These are phyloP conservation scores for Tinospora cordifolia DNA, from an alignment of 164 flowering plant species.

Conservation along the genomic window DNA sequence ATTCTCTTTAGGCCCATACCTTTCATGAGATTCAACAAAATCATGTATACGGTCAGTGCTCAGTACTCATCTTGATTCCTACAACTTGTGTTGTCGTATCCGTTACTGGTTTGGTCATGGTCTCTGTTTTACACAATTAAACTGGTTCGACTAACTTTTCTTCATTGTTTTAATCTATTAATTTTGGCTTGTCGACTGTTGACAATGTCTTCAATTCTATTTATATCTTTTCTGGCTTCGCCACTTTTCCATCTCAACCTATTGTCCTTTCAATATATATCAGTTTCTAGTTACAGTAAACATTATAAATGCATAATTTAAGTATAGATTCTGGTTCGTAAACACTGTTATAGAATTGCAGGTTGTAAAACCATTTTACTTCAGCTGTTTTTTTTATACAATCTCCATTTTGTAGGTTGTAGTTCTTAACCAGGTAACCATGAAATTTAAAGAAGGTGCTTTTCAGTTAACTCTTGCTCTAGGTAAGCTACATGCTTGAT, in stretches of 20 bases:
- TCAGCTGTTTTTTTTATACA: neutral
- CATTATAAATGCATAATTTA: neutral
- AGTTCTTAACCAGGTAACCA: slow-evolving; percentile 77
- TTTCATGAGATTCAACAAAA: no score
- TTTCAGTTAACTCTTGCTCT: slow-evolving; percentile 81
- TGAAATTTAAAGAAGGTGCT: slow-evolving; percentile 69
- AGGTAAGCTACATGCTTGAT: slow-evolving; percentile 39
- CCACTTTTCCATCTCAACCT: neutral
- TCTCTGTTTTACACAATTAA: neutral
- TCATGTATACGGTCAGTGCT: neutral
- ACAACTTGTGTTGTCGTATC: neutral
- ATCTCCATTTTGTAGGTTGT: slow-evolving; percentile 48
- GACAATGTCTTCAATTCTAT: neutral
- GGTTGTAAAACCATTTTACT: neutral
- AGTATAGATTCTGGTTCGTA: neutral
- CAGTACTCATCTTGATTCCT: neutral
- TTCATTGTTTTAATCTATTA: neutral
- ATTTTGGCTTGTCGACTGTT: neutral
- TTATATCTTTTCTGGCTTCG: neutral
- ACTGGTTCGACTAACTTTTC: no score
- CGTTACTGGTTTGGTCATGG: neutral
- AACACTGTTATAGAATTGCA: neutral
- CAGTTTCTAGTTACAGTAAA: neutral
- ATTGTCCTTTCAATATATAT: neutral
- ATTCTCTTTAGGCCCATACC: neutral